phyloP scores from a whole-genome alignment of 2,329 filamentous ascomycete species.

The Cryphonectria parasitica region DNA sequence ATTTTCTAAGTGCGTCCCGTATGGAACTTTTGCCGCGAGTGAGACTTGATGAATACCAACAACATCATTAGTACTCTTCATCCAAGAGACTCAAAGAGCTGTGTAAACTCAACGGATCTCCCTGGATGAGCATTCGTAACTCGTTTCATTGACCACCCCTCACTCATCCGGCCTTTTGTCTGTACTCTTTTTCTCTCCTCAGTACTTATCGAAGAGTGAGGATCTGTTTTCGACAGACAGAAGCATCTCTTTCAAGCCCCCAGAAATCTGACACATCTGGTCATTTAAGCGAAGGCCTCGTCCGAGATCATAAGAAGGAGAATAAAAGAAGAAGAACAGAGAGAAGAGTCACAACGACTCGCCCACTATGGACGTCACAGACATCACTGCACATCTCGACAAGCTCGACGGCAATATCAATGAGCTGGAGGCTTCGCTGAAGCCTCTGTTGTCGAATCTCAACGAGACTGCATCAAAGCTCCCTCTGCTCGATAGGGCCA shows the following conservation, averaged over 20 bases:
- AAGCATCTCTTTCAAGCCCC: background rate
- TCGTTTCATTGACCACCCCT: background rate
- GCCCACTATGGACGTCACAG: slow-evolving; percentile 49
- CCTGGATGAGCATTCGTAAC: background rate
- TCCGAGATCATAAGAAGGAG: background rate
- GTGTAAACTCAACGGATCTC: background rate
- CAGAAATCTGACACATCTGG: background rate
- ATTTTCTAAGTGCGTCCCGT: background rate
- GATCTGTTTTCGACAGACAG: background rate
- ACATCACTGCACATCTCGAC: slow-evolving; percentile 70
- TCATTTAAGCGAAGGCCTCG: background rate
- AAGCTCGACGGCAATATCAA: slow-evolving; percentile 80
- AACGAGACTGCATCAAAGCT: slow-evolving; percentile 74
- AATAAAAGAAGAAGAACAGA: too few relatives aligned
- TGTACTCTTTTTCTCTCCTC: background rate
- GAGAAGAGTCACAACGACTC: background rate
- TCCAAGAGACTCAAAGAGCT: background rate
- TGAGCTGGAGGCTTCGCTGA: slow-evolving; percentile 72
- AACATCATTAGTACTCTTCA: background rate
- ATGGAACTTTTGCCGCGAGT: background rate
- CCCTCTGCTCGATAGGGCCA: slow-evolving; percentile 91
- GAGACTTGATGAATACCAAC: background rate
- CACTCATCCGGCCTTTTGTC: background rate
- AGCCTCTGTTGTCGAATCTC: slow-evolving; percentile 73
- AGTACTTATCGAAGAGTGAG: background rate